Conservation (phyloP, 2,329 filamentous ascomycete genomes). For the Graphiopsis chlorocephala region DNA sequence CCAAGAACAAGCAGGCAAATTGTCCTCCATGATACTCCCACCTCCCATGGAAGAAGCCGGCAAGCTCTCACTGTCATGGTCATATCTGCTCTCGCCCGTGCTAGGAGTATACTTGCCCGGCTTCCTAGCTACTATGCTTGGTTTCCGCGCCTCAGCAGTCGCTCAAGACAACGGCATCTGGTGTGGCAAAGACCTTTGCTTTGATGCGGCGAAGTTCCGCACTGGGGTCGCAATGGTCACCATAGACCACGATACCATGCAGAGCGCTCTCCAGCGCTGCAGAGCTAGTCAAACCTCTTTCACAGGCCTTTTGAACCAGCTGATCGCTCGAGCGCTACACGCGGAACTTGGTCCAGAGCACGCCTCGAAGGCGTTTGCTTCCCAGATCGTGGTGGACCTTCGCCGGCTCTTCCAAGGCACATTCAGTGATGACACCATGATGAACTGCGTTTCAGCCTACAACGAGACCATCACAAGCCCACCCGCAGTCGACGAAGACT, state of each 20-base stretch:
- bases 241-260: constrained; percentile 31
- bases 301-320: constrained; percentile 41
- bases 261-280: constrained; percentile 31
- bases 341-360: constrained; percentile 25
- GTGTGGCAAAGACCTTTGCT: constrained; percentile 7
- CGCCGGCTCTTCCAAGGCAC: constrained; percentile 30
- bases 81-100: constrained; percentile 42
- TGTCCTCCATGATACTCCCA: constrained; percentile 20
- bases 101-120: constrained; percentile 27
- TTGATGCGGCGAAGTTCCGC: not conserved
- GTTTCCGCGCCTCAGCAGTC: not conserved
- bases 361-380: constrained; percentile 35
- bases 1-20: not conserved
- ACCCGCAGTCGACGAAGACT: not conserved
- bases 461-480: constrained; percentile 16
- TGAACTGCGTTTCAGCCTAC: constrained; percentile 31
- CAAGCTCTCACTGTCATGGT: constrained; percentile 45
- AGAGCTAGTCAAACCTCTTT: constrained; percentile 39
- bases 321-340: constrained; percentile 41
- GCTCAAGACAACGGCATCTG: not conserved
- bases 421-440: constrained; percentile 37
- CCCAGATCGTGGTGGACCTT: constrained; percentile 43
- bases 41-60: constrained; percentile 41
- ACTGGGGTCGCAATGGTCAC: constrained; percentile 36
- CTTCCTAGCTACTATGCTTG: not conserved